Evolutionary conservation across 2,329 filamentous ascomycete genomes (phyloP).

Genomic region (Thelonectria blattea): DNA sequence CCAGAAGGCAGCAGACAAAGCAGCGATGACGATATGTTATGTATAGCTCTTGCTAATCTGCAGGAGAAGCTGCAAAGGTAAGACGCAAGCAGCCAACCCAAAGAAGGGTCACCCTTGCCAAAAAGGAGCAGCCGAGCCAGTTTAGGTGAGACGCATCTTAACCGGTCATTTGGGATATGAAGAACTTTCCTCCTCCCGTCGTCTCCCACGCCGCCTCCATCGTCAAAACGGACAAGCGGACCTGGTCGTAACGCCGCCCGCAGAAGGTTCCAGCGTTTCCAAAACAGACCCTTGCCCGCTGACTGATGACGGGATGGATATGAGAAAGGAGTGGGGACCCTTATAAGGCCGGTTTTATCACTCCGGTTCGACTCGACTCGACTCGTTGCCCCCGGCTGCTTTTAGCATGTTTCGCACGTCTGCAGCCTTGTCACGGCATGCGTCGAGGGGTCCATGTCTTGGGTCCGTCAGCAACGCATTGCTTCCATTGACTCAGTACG

Average conservation of each 20-base stretch:
- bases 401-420: slow-evolving; percentile 15
- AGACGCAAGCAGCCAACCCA: neutral
- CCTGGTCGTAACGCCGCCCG: too few species aligned
- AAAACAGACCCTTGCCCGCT: neutral
- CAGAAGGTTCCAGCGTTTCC: slow-evolving; percentile 7
- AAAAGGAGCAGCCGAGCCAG: neutral
- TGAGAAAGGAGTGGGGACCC: neutral
- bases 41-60: too few species aligned
- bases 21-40: neutral
- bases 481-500: too few species aligned
- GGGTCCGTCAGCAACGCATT: too few species aligned
- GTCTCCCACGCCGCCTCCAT: too few species aligned
- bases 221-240: neutral
- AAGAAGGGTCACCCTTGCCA: neutral
- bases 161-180: neutral
- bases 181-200: neutral
- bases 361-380: neutral
- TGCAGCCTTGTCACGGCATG: slow-evolving; percentile 10
- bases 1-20: neutral
- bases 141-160: neutral
- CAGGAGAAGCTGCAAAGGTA: neutral
- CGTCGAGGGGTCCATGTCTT: slow-evolving; percentile 2
- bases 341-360: slow-evolving; percentile 4
- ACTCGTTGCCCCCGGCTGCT: neutral
- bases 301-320: neutral